phyloP scores from a whole-genome alignment of 495 filamentous ascomycete species.

The Penicillium maclennaniae region DNA sequence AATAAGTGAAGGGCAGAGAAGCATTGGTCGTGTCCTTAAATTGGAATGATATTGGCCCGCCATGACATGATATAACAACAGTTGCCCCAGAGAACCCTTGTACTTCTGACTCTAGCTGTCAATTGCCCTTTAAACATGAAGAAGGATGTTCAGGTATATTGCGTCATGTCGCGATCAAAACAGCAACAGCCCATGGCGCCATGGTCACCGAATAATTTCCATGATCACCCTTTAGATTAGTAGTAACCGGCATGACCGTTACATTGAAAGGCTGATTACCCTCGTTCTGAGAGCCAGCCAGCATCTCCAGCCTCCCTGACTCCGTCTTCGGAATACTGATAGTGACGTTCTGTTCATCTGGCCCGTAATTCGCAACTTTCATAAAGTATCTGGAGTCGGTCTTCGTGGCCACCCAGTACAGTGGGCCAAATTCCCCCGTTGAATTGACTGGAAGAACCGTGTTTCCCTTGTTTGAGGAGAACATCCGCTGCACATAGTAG shows the following conservation, averaged over 20 bases:
- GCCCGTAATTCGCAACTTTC: constrained; percentile 34
- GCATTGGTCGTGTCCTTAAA: background rate
- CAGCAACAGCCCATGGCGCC: constrained; percentile 30
- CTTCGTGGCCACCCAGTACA: constrained; percentile 56
- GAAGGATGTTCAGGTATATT: background rate
- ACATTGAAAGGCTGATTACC: constrained; percentile 24
- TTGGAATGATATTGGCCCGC: background rate
- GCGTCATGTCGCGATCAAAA: constrained; percentile 19
- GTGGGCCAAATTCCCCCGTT: constrained; percentile 43
- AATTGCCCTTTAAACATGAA: background rate
- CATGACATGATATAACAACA: background rate
- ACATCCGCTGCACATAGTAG: constrained; percentile 44
- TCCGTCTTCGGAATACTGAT: constrained; percentile 24
- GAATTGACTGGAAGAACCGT: constrained; percentile 49
- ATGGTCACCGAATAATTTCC: constrained; percentile 27
- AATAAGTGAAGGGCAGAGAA: background rate
- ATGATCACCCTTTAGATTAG: constrained; percentile 2
- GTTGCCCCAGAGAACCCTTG: background rate
- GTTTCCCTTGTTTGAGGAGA: constrained; percentile 50
- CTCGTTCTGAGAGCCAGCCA: constrained; percentile 19
- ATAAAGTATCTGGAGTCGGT: constrained; percentile 30
- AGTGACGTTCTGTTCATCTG: constrained; percentile 18
- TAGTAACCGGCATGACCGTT: constrained; percentile 11
- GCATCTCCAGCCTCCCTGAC: constrained; percentile 25
- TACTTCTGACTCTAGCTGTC: background rate